A percentile compares a stretch with the other conserved stretches of the same genome.
Conservation (phyloP, 208 protist species). For the Trypanosoma cruzi region DNA sequence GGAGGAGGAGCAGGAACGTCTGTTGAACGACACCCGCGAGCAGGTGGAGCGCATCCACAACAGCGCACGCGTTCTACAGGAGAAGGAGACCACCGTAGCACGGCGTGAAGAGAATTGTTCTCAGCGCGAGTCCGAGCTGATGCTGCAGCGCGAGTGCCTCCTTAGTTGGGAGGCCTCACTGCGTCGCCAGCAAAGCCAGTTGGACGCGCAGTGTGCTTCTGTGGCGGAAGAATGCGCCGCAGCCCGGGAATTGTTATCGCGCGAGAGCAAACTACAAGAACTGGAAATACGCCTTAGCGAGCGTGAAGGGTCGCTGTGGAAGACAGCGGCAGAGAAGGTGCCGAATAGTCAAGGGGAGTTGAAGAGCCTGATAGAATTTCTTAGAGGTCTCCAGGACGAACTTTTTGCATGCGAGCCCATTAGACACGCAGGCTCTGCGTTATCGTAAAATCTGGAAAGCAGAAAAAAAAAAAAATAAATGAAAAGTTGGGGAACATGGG, state of each 20-base stretch:
- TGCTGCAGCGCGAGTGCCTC: constrained; percentile 4
- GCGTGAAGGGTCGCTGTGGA: constrained; percentile 22
- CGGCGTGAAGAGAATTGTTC: constrained; percentile 4
- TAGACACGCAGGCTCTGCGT: neutral
- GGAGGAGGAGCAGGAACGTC: constrained; percentile 10
- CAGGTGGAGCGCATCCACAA: constrained; percentile 22
- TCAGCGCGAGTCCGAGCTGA: neutral
- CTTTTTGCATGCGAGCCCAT: constrained; percentile 1
- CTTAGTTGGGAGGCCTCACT: constrained; percentile 4
- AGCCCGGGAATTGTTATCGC: neutral
- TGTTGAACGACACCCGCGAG: constrained; percentile 5
- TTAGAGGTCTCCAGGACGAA: constrained; percentile 3
- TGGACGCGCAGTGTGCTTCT: neutral
- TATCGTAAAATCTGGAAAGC: neutral
- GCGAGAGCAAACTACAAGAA: neutral
- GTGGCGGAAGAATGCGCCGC: neutral
- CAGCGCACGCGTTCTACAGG: constrained; percentile 5
- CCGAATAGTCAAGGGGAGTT: constrained; percentile 2
- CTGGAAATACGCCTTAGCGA: neutral
- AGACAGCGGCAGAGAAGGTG: constrained; percentile 9
- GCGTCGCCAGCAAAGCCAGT: constrained; percentile 3
- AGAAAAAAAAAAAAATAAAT: neutral
- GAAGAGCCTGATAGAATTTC: neutral
- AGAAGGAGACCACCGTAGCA: neutral
- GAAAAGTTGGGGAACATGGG: neutral